Base-by-base conservation (phyloP, 805 yeast species). In the Candida manassasensis region DNA sequence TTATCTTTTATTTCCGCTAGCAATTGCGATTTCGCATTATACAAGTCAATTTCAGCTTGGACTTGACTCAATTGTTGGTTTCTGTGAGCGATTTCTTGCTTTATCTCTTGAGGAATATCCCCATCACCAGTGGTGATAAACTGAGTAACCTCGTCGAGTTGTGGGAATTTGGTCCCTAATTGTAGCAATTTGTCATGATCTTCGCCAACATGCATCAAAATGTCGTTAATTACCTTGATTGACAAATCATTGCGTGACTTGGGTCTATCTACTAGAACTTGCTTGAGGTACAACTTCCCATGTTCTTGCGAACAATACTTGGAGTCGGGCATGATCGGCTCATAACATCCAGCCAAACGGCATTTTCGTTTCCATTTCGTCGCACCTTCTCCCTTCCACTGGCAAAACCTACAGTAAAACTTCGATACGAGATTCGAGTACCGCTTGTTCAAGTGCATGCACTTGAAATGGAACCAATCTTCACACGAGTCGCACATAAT, bases 401-500 rank as follows among this genome's bases (percentile, higher is more conserved):
- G 75, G 55, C 96, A 88, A 39, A 78, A 76, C 7, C 82, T 81
- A 51, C 97, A 88, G 52, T 65, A 82, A 50, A 73, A 88, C 36
- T 73, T 71, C 31, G 73, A 67, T 8, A 87, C 79, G 34, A 87
- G 61, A 26, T 70, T 66, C 38, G 74, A 69, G 48, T 71, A 72
- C 36, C 64, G 58, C 6, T 53, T 54, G 34, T 78, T 69, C 24
- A 87, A 52, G 35, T 69, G 70, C 71, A 88, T 75, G 53, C 97
- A 89, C 30, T 61, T 63, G 57, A 88, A 85, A 58, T 89, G 97
- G 52, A 72, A 89, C 97, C 97, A 89, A 39, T 86, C 96, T 50
- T 87, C 96, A 59, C 97, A 89, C 4, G 86, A 89, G 53, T 88
- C 96, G 54, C 97, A 88, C 0, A 84, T 86, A n/a, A 89, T 83